Evolutionary conservation across 768 basidiomycete genomes (phyloP).

Genomic region (Amanita rimosa): DNA sequence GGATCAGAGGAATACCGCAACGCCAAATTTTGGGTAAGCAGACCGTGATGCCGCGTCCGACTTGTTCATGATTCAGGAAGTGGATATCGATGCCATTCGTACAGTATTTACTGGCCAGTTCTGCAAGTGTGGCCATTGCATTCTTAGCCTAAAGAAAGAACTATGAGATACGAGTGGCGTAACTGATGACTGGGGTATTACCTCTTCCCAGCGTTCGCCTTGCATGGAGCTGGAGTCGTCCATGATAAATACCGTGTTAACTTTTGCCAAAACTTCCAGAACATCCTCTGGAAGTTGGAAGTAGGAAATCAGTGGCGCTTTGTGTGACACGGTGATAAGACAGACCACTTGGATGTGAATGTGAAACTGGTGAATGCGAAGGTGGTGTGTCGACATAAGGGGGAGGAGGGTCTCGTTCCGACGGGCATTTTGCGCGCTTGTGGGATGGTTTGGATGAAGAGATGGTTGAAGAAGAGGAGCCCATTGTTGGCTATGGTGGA

Average conservation of each 20-base stretch:
- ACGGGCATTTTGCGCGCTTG: too few species aligned
- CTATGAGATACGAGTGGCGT: background rate
- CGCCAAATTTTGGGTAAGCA: background rate
- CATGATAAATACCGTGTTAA: conserved; percentile 47
- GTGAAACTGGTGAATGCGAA: background rate
- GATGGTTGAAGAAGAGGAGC: background rate
- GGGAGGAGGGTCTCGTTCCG: background rate
- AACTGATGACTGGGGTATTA: conserved; percentile 11
- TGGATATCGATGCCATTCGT: conserved; percentile 49
- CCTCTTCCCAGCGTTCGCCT: conserved; percentile 38
- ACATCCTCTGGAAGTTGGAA: background rate
- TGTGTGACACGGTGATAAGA: background rate
- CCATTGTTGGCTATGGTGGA: background rate
- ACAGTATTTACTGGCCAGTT: conserved; percentile 38
- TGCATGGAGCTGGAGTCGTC: conserved; percentile 55
- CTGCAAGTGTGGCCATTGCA: conserved; percentile 38
- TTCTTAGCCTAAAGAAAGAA: conserved; percentile 23
- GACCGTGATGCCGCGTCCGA: conserved; percentile 28
- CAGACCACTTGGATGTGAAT: background rate
- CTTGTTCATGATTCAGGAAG: conserved; percentile 37
- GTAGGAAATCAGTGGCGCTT: background rate
- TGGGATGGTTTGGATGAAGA: background rate
- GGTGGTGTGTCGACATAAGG: background rate
- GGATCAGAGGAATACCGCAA: background rate
- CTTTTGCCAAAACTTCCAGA: conserved; percentile 12